These are phyloP conservation scores for Agrostemma githago DNA, from an alignment of 148 eudicot genomes.

Conservation along the genomic window DNA sequence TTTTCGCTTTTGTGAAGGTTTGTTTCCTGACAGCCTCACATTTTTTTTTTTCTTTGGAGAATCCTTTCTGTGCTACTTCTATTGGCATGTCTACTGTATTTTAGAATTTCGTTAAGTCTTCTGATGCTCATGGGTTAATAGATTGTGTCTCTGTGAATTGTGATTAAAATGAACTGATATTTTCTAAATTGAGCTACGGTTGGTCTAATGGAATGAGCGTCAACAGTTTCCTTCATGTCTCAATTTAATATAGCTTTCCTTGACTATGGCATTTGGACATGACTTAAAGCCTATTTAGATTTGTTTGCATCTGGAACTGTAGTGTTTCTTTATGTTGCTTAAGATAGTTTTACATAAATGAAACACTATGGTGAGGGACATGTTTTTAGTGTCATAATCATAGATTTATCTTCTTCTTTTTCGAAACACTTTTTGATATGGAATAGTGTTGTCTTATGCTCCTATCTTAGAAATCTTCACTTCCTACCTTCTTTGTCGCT, in stretches of 20 bases:
- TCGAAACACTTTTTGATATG: neutral
- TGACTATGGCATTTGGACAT: neutral
- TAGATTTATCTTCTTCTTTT: neutral
- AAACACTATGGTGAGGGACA: neutral
- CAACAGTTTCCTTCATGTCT: neutral
- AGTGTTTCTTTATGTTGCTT: neutral
- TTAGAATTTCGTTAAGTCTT: neutral
- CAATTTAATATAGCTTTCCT: neutral
- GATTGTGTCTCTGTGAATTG: neutral
- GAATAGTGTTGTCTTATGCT: neutral
- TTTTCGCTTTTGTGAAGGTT: conserved; percentile 88
- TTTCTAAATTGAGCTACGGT: neutral
- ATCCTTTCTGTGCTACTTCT: neutral
- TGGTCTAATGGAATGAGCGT: neutral
- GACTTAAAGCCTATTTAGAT: neutral
- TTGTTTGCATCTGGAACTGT: neutral
- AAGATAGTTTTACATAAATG: neutral
- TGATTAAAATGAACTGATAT: neutral
- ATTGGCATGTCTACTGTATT: neutral
- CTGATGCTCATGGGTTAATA: neutral
- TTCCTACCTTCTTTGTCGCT: neutral
- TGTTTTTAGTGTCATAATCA: neutral
- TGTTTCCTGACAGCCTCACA: conserved; percentile 9
- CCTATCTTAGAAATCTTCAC: neutral
- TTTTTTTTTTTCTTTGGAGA: neutral